Evolutionary conservation across 352 stramenopile species (phyloP), one percentile per base, ranked within the genome.

Genomic region (Phytopythium helicoides): DNA sequence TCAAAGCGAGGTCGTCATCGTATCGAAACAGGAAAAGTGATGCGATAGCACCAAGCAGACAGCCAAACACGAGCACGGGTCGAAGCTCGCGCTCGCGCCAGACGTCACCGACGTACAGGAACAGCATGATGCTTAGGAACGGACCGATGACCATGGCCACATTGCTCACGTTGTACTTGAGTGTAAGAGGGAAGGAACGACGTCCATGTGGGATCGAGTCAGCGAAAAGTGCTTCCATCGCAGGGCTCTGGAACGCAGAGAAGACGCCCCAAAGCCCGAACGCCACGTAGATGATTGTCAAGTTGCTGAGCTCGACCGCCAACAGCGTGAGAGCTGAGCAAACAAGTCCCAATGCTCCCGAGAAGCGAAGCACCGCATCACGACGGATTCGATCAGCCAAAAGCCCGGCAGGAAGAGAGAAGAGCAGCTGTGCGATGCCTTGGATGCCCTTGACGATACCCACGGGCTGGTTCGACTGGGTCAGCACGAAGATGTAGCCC

Each of bases 101-200:
- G 36, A 71, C 44, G 51, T 90, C 73, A 54, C 80, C 80, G 49
- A 76, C 78, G 56, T 80, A 79, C 0, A 81, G 28, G 28, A 90
- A 88, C n/a, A 90, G 64, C 10, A 85, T 50, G 36, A 90, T 76
- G 52, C 68, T 74, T 15, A 86, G 48, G n/a, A 61, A 36, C 5
- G 80, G 80, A 0, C 80, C 80, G n/a, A 88, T 57, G 46, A 88
- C 73, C 56, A 83, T 75, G 26, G 80, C 80, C 16, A 87, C 47
- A 46, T 88, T 90, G 65, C 70, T 79, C 38, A 87, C 70, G 52
- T 86, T 85, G 73, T 88, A 88, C 68, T 90, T 90, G 73, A 90
- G 81, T 71, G 81, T 88, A 57, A 88, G 83, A 1, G 80, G 80
- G 44, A 75, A 86, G 49, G 76, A 87, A 15, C 80, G 68, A 39